Evolutionary conservation across 441 rosid genomes (phyloP).

Genomic region (Gossypium gossypioides): DNA sequence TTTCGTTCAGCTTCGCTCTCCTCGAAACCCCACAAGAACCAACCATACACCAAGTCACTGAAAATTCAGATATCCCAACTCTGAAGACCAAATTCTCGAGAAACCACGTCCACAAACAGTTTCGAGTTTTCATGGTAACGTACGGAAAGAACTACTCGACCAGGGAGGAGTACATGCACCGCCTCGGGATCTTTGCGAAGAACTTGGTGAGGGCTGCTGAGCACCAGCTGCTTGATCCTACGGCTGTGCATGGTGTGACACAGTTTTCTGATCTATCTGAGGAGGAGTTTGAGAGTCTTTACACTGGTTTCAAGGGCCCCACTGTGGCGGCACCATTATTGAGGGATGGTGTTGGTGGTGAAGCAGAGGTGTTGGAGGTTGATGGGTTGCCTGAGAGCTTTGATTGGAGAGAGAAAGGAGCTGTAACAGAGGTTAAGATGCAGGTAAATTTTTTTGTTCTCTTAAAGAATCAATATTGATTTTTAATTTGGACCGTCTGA

Average conservation of each 20-base stretch:
- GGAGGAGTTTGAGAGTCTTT: constrained; percentile 59
- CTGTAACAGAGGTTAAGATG: constrained; percentile 67
- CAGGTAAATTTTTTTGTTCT: constrained; percentile 34
- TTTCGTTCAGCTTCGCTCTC: not conserved
- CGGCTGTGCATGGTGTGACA: constrained; percentile 66
- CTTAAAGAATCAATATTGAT: too few relatives aligned
- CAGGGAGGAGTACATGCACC: constrained; percentile 56
- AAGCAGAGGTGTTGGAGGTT: constrained; percentile 23
- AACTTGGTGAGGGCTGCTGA: constrained; percentile 62
- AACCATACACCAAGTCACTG: constrained; percentile 51
- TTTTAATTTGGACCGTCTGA: too few relatives aligned
- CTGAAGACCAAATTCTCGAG: constrained; percentile 22
- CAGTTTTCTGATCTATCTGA: constrained; percentile 67
- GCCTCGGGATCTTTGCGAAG: constrained; percentile 54
- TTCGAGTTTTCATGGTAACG: constrained; percentile 42
- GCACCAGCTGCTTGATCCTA: constrained; percentile 66
- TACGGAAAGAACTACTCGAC: constrained; percentile 47
- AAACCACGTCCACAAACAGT: constrained; percentile 35
- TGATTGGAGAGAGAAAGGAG: constrained; percentile 84
- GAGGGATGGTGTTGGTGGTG: constrained; percentile 12
- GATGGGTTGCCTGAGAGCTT: constrained; percentile 50
- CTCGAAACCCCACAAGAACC: constrained; percentile 8
- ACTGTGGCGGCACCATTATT: not conserved
- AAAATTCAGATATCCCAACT: not conserved
- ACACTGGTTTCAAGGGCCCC: constrained; percentile 36